A percentile compares a stretch with the other conserved stretches of the same genome.
Evolutionary conservation across 169 alveolate genomes (phyloP).

Genomic region (Pseudocohnilembus persalinus): DNA sequence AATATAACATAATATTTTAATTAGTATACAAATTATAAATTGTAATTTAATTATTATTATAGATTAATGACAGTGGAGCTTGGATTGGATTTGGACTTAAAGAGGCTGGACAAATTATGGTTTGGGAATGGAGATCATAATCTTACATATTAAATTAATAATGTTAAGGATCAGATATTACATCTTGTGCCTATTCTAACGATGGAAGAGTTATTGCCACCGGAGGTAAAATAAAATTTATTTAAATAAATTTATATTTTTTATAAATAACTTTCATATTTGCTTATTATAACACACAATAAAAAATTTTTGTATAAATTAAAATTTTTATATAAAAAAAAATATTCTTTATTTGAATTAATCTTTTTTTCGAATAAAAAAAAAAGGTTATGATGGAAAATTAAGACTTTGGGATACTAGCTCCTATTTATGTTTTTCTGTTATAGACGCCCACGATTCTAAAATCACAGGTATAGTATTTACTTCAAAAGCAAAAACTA

Average conservation of each 20-base stretch:
- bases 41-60: too few species aligned
- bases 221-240: slow-evolving; percentile 86
- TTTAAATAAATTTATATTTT: too few species aligned
- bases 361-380: too few species aligned
- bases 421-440: slow-evolving; percentile 93
- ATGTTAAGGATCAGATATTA: slow-evolving; percentile 90
- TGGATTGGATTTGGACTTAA: slow-evolving; percentile 84
- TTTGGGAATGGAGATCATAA: slow-evolving; percentile 99
- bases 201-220: slow-evolving; percentile 93
- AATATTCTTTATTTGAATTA: too few species aligned
- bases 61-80: slow-evolving; percentile 73
- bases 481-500: slow-evolving; percentile 80
- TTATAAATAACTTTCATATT: too few species aligned
- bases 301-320: too few species aligned
- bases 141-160: slow-evolving; percentile 95
- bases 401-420: slow-evolving; percentile 96
- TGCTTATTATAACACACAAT: too few species aligned
- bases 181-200: slow-evolving; percentile 78
- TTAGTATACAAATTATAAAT: too few species aligned
- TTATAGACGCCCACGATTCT: slow-evolving; percentile 95
- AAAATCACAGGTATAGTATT: slow-evolving; percentile 51
- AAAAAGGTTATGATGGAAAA: slow-evolving; percentile 91
- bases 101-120: slow-evolving; percentile 85
- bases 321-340: too few species aligned
- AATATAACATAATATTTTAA: too few species aligned